These are phyloP conservation scores for Castanea sativa DNA, from an alignment of 306 rosid species.

Conservation along the genomic window DNA sequence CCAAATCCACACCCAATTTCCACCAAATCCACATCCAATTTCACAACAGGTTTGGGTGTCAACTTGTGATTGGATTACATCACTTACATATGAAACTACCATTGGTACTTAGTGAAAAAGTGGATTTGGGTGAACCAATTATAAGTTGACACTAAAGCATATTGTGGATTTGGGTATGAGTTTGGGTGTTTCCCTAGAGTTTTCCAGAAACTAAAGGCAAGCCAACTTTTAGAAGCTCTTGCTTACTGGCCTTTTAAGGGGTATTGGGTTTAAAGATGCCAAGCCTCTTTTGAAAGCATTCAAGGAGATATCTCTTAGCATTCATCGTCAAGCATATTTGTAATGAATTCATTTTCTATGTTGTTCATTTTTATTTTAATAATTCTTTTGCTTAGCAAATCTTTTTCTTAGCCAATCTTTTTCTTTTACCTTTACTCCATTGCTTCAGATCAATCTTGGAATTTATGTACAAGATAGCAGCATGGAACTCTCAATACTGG, in stretches of 20 bases:
- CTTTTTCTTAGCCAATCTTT: background rate
- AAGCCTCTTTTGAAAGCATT: background rate
- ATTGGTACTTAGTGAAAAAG: no score
- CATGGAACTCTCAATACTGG: conserved; percentile 66
- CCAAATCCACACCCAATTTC: no score
- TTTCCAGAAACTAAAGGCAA: background rate
- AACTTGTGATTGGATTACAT: no score
- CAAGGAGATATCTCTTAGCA: background rate
- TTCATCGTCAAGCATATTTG: background rate
- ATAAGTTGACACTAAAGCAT: no score
- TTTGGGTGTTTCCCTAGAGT: no score
- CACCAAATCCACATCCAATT: no score
- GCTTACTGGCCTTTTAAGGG: background rate
- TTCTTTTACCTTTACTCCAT: background rate
- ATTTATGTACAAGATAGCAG: conserved; percentile 55
- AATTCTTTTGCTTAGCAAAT: background rate
- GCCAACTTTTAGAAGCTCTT: background rate
- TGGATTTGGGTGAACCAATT: no score
- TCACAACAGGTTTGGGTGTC: no score
- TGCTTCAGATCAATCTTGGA: conserved; percentile 70
- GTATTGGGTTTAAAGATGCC: background rate
- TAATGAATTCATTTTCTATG: background rate
- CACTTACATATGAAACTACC: no score
- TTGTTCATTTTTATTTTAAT: background rate
- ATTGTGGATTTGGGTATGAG: no score